Evolutionary conservation across 768 basidiomycete species (phyloP), one percentile per base, ranked within the genome.

Genomic region (Coprinellus micaceus): DNA sequence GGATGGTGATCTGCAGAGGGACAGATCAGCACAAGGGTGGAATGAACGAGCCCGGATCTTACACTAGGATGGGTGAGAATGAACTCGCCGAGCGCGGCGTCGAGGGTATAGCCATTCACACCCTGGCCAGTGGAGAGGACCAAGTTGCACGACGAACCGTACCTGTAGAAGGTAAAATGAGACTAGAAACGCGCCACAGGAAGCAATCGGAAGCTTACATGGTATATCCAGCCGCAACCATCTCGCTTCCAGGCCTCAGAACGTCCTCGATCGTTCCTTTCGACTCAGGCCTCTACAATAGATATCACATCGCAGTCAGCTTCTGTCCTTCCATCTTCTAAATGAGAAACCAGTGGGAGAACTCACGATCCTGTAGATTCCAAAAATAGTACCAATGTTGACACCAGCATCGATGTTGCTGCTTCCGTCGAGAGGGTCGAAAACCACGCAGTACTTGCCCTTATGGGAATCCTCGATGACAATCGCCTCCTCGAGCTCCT

Each of bases 371-470:
- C 84, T 83, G 77, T 98, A 99, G 61, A 99, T 87, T 46, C 97
- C 96, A 71, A 99, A 98, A 77, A 98, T 97, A 57, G 94, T 94
- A 7, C 92, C 91, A 68, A 97, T 95, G 73, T 97, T 97, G 52
- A 96, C 95, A 83, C 95, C 96, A 61, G 96, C 95, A 69, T 96
- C 94, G 75, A 98, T 98, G 76, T 97, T 97, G 77, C 89, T 92
- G 68, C 87, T 90, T 53, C 95, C 94, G 66, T 98, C 94, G 49
- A 97, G 83, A 36, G 97, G 97, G 73, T 99, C 97, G 64, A 99
- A 99, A 2, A 98, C 97, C 63, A 98, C 96, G 65, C 94, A 97
- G 76, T 98, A 98, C 71, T 82, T 86, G 63, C 95, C 94, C 70
- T 80, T 86, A 70, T 88, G 74, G 60, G 75, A 77, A 52, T 84